Evolutionary conservation across 441 rosid species (phyloP).

Genomic region (Raphanus hybrid): DNA sequence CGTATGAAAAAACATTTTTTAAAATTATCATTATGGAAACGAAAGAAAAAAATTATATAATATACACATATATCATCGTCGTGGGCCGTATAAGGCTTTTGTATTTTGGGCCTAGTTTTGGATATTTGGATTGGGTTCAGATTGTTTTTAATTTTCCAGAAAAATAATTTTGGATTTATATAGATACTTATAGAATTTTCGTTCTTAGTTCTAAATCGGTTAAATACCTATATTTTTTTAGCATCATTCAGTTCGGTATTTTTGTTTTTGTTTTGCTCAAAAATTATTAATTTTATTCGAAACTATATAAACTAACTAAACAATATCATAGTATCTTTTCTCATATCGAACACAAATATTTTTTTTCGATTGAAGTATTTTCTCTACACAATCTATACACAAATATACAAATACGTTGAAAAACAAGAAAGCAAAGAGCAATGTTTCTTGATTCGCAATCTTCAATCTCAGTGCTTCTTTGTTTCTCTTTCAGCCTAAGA

Average conservation of each 20-base stretch:
- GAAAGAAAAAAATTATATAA: neutral
- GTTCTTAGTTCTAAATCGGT: neutral
- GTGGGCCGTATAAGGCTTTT: neutral
- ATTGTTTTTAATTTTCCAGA: neutral
- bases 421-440: slow-evolving; percentile 27
- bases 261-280: neutral
- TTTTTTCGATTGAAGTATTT: neutral
- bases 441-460: slow-evolving; percentile 30
- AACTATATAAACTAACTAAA: neutral
- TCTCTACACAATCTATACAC: slow-evolving; percentile 24
- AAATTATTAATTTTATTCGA: neutral
- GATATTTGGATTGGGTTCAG: neutral
- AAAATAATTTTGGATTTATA: neutral
- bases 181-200: neutral
- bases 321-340: neutral
- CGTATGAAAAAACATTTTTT: neutral
- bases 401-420: slow-evolving; percentile 4
- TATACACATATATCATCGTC: neutral
- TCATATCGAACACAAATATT: neutral
- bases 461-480: slow-evolving; percentile 51
- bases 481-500: slow-evolving; percentile 84
- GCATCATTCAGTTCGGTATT: neutral
- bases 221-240: neutral
- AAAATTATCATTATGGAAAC: neutral
- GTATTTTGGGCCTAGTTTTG: neutral